Evolutionary conservation across 2,329 filamentous ascomycete species (phyloP), one percentile per base, ranked within the genome.

Genomic region (Fusarium albidum): DNA sequence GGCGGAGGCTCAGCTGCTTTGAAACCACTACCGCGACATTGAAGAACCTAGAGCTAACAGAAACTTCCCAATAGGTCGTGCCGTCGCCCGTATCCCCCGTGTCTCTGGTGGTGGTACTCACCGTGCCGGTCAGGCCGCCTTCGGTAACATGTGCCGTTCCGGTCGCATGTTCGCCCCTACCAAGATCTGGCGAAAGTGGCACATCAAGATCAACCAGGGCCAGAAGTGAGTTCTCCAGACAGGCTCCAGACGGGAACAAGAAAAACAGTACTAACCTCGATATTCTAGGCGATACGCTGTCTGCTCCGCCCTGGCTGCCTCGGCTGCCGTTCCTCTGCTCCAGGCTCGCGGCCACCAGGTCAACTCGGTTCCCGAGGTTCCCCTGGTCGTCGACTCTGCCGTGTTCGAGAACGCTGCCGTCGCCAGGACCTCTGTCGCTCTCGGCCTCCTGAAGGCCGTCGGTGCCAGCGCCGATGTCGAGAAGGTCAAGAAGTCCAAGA

Each of bases 161-260:
- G 95, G 96, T 85, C 95, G 95, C 84, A 99, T 99, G 95, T 99
- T 99, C 84, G 95, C 95, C 71, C 95, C 95, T 69, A 99, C 95
- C 82, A 99, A 99, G 90, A 90, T 96, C 84, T 99, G 95, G 96
- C 88, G 95, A 80, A 97, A 96, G 86, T 99, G 95, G 96, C 95
- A 99, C 87, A 87, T 97, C 86, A 98, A 98, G 92, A 87, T 99
- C 88, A 96, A 96, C 87, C 87, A 96, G 81, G 90, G 90, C 80
- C 95, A 99, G 88, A 96, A 95, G 91, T 92, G 77, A 80, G 86
- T 78, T 18, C 37, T 7, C 18, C 32, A 41, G 41, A 59, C 32
- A 41, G 41, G 59, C 47, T 57, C 32, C 51, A n/a, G 29, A 33
- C 32, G 4, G n/a, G 25, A 31, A 17, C n/a, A 21, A 21, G 13